Evolutionary conservation across 345 rosid species (phyloP).

Genomic region (Sapria himalayana): DNA sequence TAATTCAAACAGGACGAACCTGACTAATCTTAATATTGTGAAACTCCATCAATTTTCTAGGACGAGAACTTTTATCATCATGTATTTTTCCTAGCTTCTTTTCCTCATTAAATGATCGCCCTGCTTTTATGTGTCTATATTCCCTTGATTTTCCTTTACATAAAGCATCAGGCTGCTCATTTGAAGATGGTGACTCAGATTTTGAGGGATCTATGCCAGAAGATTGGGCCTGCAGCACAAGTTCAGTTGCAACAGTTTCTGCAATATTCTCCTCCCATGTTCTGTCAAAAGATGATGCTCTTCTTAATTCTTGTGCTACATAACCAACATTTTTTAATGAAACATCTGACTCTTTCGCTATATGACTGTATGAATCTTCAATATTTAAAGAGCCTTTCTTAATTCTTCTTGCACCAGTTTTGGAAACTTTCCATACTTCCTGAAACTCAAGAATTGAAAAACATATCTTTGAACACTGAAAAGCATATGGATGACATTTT

Average conservation of each 20-base stretch:
- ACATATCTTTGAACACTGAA: constrained; percentile 1
- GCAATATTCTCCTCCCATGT: constrained; percentile 83
- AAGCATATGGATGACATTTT: too few species aligned
- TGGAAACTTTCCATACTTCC: constrained; percentile 95
- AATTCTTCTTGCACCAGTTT: constrained; percentile 63
- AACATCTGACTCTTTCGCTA: constrained; percentile 40
- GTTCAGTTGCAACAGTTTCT: constrained; percentile 72
- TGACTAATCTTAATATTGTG: constrained; percentile 89
- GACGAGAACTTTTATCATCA: constrained; percentile 82
- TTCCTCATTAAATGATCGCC: constrained; percentile 74
- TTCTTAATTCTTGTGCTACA: constrained; percentile 43
- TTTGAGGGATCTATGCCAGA: constrained; percentile 29
- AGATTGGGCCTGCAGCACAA: constrained; percentile 49
- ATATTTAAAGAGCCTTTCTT: constrained; percentile 47
- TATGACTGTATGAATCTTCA: constrained; percentile 31
- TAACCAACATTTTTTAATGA: constrained; percentile 23
- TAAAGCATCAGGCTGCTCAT: constrained; percentile 54
- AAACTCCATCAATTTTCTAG: constrained; percentile 77
- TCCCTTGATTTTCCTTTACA: constrained; percentile 53
- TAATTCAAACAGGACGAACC: constrained; percentile 21
- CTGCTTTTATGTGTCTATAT: constrained; percentile 36
- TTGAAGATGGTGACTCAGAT: constrained; percentile 16
- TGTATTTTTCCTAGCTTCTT: constrained; percentile 59
- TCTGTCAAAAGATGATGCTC: constrained; percentile 80
- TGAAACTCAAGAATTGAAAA: constrained; percentile 16